Evolutionary conservation across 495 filamentous ascomycete genomes (phyloP), one percentile per base, ranked within the genome.

Genomic region (Bacidia gigantensis): DNA sequence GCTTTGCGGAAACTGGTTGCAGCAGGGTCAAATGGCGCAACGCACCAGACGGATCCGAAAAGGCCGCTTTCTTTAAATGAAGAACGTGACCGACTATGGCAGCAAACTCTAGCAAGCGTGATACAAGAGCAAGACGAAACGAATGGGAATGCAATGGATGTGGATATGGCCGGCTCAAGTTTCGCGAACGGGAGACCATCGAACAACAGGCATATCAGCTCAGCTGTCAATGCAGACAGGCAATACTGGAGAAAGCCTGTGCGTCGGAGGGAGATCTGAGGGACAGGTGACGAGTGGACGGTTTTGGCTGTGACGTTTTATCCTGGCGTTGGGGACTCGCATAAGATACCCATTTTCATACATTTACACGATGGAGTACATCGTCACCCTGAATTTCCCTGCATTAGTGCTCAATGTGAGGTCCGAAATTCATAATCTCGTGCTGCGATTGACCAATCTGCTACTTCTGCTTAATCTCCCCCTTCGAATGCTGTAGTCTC

Each of bases 401-500:
- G n/a, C n/a, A n/a, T n/a, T n/a, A n/a, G n/a, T n/a, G n/a, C n/a
- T n/a, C n/a, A n/a, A n/a, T n/a, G n/a, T n/a, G n/a, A n/a, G n/a
- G n/a, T n/a, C n/a, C n/a, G n/a, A n/a, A n/a, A n/a, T n/a, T n/a
- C n/a, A n/a, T n/a, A n/a, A n/a, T n/a, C n/a, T n/a, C n/a, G n/a
- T n/a, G n/a, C n/a, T n/a, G n/a, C n/a, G n/a, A n/a, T n/a, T n/a
- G n/a, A n/a, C n/a, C n/a, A n/a, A n/a, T n/a, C n/a, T n/a, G n/a
- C n/a, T n/a, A n/a, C n/a, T n/a, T n/a, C n/a, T n/a, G n/a, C n/a
- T n/a, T 54, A 46, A 12, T 12, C 22, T 50, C 51, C 46, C 14
- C 38, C 55, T 32, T 92, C 86, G 84, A 84, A 90, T 46, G 75
- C 69, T 21, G 87, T 93, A 22, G 87, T 93, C 66, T 95, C 88